Percentiles rank a stretch among this genome's conserved stretches.
Conservation (phyloP, 331 rosid genomes). For the Pyracantha coccinea region DNA sequence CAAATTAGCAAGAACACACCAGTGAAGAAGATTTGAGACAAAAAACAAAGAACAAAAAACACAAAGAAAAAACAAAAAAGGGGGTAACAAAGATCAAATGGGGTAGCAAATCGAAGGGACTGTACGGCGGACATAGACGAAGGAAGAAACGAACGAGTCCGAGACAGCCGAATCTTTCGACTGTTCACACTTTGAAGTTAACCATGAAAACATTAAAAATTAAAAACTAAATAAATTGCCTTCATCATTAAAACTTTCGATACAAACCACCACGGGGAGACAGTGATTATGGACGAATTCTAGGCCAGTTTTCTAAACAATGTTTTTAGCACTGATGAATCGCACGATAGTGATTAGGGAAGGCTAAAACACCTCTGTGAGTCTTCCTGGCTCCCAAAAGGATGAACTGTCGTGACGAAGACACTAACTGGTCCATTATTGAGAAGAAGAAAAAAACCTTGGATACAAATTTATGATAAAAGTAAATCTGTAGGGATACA, state of each 20-base stretch:
- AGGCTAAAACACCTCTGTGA: too few relatives aligned
- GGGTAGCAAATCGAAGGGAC: background rate
- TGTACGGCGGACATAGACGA: background rate
- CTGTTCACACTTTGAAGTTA: background rate
- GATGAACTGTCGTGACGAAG: fast-evolving
- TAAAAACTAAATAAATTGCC: too few relatives aligned
- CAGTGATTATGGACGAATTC: too few relatives aligned
- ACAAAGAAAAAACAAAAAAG: background rate
- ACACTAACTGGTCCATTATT: too few relatives aligned
- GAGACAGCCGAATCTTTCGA: constrained; percentile 1
- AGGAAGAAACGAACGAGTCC: background rate
- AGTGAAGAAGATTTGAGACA: background rate
- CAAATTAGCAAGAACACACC: background rate
- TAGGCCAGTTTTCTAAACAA: fast-evolving
- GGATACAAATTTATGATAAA: too few relatives aligned
- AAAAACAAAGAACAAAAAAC: background rate
- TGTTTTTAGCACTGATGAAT: too few relatives aligned
- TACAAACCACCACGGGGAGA: too few relatives aligned
- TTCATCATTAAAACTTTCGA: too few relatives aligned
- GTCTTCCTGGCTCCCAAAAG: fast-evolving
- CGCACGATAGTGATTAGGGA: fast-evolving
- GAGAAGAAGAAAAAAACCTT: too few relatives aligned
- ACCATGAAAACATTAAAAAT: background rate
- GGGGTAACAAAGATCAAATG: background rate
- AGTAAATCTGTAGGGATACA: background rate